Evolutionary conservation across 2,329 filamentous ascomycete species (phyloP).

Genomic region (Reticulascus tulasneorum): DNA sequence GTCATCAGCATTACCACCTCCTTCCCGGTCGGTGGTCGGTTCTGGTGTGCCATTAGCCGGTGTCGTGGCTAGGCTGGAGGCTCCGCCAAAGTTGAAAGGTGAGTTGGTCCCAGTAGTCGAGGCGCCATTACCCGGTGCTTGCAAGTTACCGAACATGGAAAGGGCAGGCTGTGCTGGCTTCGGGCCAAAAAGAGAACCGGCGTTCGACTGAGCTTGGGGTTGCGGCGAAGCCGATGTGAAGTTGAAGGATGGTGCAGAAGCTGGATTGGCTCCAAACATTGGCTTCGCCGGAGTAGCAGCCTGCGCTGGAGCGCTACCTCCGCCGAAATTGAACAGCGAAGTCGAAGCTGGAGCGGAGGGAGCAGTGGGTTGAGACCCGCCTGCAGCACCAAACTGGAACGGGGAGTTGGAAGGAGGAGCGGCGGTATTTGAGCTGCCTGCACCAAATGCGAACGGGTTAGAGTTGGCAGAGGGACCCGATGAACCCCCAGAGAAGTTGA

Average conservation of each 20-base stretch:
- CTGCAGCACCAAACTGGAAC: conserved; percentile 12
- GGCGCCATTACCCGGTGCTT: conserved; percentile 37
- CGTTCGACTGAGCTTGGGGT: conserved; percentile 8
- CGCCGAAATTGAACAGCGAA: conserved; percentile 20
- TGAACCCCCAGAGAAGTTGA: conserved; percentile 31
- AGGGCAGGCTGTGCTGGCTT: conserved; percentile 17
- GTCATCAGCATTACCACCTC: conserved; percentile 28
- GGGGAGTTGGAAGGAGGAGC: conserved; percentile 13
- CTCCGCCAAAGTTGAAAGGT: conserved; percentile 53
- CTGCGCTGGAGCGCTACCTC: conserved; percentile 3
- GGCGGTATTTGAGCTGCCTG: conserved; percentile 16
- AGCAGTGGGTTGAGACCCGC: conserved; percentile 5
- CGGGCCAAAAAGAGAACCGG: conserved; percentile 12
- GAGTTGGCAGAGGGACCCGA: conserved; percentile 14
- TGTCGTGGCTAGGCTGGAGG: conserved; percentile 58
- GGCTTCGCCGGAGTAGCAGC: not conserved
- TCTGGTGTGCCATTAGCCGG: conserved; percentile 57
- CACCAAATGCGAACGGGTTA: conserved; percentile 35
- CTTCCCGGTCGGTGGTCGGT: conserved; percentile 40
- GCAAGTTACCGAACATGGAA: conserved; percentile 33
- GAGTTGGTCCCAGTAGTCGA: conserved; percentile 47
- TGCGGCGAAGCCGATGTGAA: conserved; percentile 27
- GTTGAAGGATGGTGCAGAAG: conserved; percentile 30
- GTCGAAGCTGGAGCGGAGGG: conserved; percentile 10
- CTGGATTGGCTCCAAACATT: conserved; percentile 3